Base-by-base conservation (phyloP, 768 basidiomycete genomes). In the Kwoniella dendrophila region DNA sequence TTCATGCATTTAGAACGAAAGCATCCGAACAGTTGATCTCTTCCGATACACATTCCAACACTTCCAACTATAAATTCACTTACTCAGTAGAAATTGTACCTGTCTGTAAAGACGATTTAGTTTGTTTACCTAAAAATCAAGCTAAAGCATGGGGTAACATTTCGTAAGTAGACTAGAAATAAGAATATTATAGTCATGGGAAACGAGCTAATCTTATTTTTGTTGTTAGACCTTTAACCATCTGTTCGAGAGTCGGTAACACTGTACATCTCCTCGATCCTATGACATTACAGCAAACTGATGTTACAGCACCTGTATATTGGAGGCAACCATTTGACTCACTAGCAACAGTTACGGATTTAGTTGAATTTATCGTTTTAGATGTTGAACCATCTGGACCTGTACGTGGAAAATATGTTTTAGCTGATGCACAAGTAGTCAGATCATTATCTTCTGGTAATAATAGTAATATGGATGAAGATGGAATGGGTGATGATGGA, bases 21-120 rank as follows among this genome's bases (percentile, higher is more conserved):
- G 82, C 88, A 10, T 96, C 94, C 1, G 96, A 98, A 79, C 96
- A 96, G 77, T 83, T 99, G 8, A 84, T 98, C 30, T 96, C 94
- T 6, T 83, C 88, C 24, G 96, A 99, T 77, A 92, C 89, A 1
- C 95, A 99, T 78, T 86, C 89, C 49, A 86, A 85, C 67, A 96
- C 93, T 3, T 90, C 95, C 33, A 97, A 91, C 80, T 96, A 90
- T 84, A 98, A 95, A 81, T 94, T 90, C 80, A 92, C 93, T 4
- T 98, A 92, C 83, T 96, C 94, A 4, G 90, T 98, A 68, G 95
- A 98, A 81, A 96, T 99, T 74, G 86, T 89, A 3, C 93, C 96
- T 0, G 86, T 99, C 58, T 99, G 96, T 83, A 97, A 97, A 78
- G 96, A 98, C 76, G 96, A 99, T 80, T 85, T 99, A 27, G 89